Base-by-base conservation (phyloP, 2,329 filamentous ascomycete species). In the Colletotrichum sp. region DNA sequence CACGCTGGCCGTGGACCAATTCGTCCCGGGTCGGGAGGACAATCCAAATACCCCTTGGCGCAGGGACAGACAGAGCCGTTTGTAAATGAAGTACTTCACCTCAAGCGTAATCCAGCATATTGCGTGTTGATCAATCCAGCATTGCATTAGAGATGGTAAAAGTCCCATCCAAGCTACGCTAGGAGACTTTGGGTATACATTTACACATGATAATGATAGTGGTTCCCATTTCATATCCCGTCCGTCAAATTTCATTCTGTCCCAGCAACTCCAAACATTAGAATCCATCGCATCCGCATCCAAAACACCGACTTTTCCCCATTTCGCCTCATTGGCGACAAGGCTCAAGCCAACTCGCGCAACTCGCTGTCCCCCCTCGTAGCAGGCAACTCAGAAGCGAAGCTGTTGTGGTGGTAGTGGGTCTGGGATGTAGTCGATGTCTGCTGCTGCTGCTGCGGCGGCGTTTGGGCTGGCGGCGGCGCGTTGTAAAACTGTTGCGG, bases 1-100 rank as follows among this genome's bases (percentile, higher is more conserved):
- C 73, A 89, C 88, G 0, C 80, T 85, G n/a, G 86, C 84, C 2
- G 83, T 89, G 7, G 87, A 89, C 75, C 86, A 89, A 73, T 78
- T 88, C 58, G 82, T 89, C 18, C 86, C 87, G 3, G 79, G 79
- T 56, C 81, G 80, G 14, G 83, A 86, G 61, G 84, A 86, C 12
- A 87, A 88, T 78, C 86, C 87, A 3, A 88, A 88, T 78, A 87
- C 86, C 2, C 84, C 81, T 62, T 85, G 84, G 85, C 80, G 81
- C 63, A 82, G 80, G 1, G 79, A 77, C 9, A 34, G 61, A 30
- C 78, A 78, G 71, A 81, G 81, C 67, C 82, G 76, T 48, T 62
- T 84, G 59, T 84, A 30, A 36, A 43, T 21, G 24, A n/a, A 24
- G 9, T 36, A n/a, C 3, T 14, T 18, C 24, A 24, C 18, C 32